phyloP scores from a whole-genome alignment of 1,284 basidiomycete species.

The Naganishia cerealis region DNA sequence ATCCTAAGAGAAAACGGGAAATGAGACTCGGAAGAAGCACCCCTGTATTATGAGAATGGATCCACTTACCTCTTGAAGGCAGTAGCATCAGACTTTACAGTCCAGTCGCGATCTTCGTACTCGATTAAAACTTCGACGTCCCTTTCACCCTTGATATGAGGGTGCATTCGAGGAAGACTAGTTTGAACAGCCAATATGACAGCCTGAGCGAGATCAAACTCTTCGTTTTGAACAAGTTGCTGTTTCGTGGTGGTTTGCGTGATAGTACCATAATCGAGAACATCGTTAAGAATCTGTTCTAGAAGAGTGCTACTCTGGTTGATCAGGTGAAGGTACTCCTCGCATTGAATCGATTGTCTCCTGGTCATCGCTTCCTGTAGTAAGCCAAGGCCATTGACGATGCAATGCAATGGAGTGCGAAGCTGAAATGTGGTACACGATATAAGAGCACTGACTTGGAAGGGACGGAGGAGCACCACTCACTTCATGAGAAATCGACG shows the following conservation, averaged over 20 bases:
- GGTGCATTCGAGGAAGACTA: conserved; percentile 30
- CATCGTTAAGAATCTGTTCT: conserved; percentile 39
- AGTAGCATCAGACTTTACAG: conserved; percentile 34
- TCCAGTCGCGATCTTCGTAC: conserved; percentile 40
- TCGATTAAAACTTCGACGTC: conserved; percentile 34
- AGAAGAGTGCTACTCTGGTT: conserved; percentile 39
- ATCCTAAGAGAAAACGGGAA: conserved; percentile 40
- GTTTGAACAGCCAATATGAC: conserved; percentile 30
- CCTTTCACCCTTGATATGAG: neutral
- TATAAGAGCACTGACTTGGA: neutral
- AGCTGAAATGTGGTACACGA: conserved; percentile 20
- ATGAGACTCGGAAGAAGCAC: conserved; percentile 27
- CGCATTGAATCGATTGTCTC: conserved; percentile 27
- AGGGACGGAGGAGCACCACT: neutral
- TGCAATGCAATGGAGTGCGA: conserved; percentile 44
- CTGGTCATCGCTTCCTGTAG: conserved; percentile 33
- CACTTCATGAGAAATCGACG: conserved; percentile 45
- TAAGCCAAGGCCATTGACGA: conserved; percentile 41
- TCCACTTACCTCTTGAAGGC: conserved; percentile 37
- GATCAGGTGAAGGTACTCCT: conserved; percentile 33
- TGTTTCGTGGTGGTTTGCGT: conserved; percentile 15
- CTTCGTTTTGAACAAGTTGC: conserved; percentile 5
- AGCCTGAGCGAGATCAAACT: conserved; percentile 34
- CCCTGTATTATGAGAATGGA: neutral
- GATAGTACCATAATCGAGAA: conserved; percentile 40